phyloP scores from a whole-genome alignment of 345 rosid species.

The Euphorbia tirucalli region DNA sequence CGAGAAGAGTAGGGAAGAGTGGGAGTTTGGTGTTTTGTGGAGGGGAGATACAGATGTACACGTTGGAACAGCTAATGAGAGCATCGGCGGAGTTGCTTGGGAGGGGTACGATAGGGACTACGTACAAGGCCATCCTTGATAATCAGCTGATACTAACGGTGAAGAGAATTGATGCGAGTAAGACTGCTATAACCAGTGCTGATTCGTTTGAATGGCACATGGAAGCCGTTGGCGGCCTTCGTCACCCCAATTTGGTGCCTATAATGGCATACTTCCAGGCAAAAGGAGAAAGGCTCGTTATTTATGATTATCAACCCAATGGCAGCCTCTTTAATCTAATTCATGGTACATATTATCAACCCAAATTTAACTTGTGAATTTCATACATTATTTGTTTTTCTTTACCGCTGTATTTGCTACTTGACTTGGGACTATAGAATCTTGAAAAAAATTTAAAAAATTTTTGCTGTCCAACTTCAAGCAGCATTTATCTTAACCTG shows the following conservation, averaged over 20 bases:
- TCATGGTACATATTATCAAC: constrained; percentile 51
- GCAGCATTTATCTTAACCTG: neutral
- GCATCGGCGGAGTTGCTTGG: constrained; percentile 95
- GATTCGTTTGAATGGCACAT: constrained; percentile 69
- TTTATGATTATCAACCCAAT: constrained; percentile 81
- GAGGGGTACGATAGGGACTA: constrained; percentile 77
- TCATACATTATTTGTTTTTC: neutral
- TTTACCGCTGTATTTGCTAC: neutral
- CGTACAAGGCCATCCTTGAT: constrained; percentile 83
- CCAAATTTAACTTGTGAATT: neutral
- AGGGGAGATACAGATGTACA: constrained; percentile 48
- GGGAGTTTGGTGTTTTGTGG: constrained; percentile 59
- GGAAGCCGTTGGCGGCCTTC: constrained; percentile 66
- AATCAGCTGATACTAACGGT: constrained; percentile 73
- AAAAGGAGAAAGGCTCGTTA: constrained; percentile 79
- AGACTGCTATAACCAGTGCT: constrained; percentile 62
- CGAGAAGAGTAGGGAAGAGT: constrained; percentile 35
- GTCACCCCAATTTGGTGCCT: constrained; percentile 76
- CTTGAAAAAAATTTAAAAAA: neutral
- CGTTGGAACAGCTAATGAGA: constrained; percentile 79
- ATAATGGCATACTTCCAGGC: constrained; percentile 74
- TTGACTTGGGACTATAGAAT: neutral
- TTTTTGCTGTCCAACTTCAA: neutral
- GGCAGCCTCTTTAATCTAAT: constrained; percentile 89
- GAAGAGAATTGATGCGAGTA: constrained; percentile 71